Percentiles rank a stretch among this genome's conserved stretches.
Conservation (phyloP, 2,329 filamentous ascomycete species). For the Xylaria digitata region DNA sequence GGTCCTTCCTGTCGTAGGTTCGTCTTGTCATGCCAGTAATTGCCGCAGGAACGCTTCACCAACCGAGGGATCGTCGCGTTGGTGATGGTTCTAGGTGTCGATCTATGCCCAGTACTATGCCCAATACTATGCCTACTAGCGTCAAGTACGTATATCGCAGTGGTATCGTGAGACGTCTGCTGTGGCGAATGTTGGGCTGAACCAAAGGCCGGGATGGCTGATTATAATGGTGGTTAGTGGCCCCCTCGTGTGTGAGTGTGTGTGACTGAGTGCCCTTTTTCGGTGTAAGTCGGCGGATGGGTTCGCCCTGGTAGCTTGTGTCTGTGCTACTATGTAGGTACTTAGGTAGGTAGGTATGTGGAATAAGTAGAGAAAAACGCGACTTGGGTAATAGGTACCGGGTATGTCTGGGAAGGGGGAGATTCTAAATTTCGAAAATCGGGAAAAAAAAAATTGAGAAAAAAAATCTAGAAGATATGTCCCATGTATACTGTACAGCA, state of each 20-base stretch:
- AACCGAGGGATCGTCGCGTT: constrained; percentile 18
- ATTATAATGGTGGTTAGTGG: background rate
- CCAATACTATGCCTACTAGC: background rate
- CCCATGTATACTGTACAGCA: background rate
- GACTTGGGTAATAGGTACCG: background rate
- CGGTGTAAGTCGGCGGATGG: constrained; percentile 32
- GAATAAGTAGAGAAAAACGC: constrained; percentile 3
- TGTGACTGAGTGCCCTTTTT: constrained; percentile 12
- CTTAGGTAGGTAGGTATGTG: constrained; percentile 5
- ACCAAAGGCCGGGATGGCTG: background rate
- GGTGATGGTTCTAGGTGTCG: constrained; percentile 12
- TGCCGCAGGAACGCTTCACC: constrained; percentile 28
- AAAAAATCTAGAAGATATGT: constrained; percentile 19
- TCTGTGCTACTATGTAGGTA: no score
- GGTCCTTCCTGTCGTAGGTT: constrained; percentile 33
- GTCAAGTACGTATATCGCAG: constrained; percentile 9
- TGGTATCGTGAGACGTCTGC: constrained; percentile 28
- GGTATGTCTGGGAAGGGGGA: constrained; percentile 20
- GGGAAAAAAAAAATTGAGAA: background rate
- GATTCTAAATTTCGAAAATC: constrained; percentile 25
- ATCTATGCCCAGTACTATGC: constrained; percentile 15
- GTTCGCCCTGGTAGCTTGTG: constrained; percentile 17
- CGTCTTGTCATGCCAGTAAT: constrained; percentile 38
- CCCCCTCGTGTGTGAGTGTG: background rate
- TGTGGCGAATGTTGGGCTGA: constrained; percentile 38